Evolutionary conservation across 1,139 yeast species (phyloP).

Genomic region (Diutina pseudorugosa): DNA sequence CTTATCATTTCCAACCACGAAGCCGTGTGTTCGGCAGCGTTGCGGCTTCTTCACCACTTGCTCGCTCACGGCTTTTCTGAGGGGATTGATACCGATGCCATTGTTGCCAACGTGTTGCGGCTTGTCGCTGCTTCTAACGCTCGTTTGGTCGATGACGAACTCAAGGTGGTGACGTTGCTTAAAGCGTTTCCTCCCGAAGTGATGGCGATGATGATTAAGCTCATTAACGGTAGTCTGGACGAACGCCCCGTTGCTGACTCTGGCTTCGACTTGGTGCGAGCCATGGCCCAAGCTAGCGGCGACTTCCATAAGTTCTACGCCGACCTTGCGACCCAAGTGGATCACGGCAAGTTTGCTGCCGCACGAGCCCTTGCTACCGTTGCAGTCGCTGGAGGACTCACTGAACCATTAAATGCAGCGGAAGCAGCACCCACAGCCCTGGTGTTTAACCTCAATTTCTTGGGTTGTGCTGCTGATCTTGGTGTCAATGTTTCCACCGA

Average conservation of each 20-base stretch:
- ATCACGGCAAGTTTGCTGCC: not conserved
- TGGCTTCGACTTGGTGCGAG: not conserved
- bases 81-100: not conserved
- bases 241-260: not conserved
- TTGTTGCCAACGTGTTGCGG: not conserved
- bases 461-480: not conserved
- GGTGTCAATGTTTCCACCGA: not conserved
- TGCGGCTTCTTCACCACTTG: not conserved
- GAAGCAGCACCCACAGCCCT: not conserved
- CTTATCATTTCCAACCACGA: not conserved
- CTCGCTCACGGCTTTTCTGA: not conserved
- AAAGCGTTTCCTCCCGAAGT: not conserved
- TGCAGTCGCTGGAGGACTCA: not conserved
- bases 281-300: not conserved
- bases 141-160: not conserved
- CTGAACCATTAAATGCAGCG: not conserved
- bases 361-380: not conserved
- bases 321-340: not conserved
- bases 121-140: not conserved
- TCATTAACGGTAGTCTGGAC: not conserved
- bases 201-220: not conserved
- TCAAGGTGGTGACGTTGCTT: not conserved
- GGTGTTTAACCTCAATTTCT: not conserved
- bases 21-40: not conserved
- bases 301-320: not conserved